A percentile compares a stretch with the other conserved stretches of the same genome.
Evolutionary conservation across 345 rosid genomes (phyloP).

Genomic region (Abelmoschus esculentus): DNA sequence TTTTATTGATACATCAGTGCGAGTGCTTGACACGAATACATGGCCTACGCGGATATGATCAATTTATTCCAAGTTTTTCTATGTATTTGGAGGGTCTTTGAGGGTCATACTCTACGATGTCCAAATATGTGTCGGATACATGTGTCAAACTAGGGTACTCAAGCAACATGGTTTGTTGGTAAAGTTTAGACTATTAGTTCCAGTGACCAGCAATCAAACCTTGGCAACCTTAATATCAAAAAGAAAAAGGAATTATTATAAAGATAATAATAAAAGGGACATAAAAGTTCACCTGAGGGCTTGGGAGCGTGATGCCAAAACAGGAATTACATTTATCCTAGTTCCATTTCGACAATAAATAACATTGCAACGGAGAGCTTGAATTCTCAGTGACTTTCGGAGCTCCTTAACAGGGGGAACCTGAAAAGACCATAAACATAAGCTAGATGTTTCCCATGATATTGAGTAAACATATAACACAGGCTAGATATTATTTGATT

Average conservation of each 20-base stretch:
- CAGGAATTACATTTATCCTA: slow-evolving; percentile 84
- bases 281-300: slow-evolving; percentile 11
- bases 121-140: not conserved
- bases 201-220: no score
- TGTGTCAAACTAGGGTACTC: not conserved
- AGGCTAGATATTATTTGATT: not conserved
- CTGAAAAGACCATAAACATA: slow-evolving; percentile 29
- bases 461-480: not conserved
- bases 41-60: not conserved
- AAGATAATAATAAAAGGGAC: slow-evolving; percentile 11
- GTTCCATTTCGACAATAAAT: slow-evolving; percentile 76
- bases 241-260: not conserved
- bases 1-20: not conserved
- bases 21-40: not conserved
- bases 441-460: not conserved
- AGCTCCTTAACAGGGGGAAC: slow-evolving; percentile 80
- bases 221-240: no score
- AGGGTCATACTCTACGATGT: not conserved
- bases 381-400: slow-evolving; percentile 73
- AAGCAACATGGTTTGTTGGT: not conserved
- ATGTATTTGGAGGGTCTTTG: not conserved
- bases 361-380: slow-evolving; percentile 80
- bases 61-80: not conserved
- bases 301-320: slow-evolving; percentile 16
- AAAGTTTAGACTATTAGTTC: no score